Conservation (phyloP, 2,329 filamentous ascomycete genomes). For the Ascomycota sp. region DNA sequence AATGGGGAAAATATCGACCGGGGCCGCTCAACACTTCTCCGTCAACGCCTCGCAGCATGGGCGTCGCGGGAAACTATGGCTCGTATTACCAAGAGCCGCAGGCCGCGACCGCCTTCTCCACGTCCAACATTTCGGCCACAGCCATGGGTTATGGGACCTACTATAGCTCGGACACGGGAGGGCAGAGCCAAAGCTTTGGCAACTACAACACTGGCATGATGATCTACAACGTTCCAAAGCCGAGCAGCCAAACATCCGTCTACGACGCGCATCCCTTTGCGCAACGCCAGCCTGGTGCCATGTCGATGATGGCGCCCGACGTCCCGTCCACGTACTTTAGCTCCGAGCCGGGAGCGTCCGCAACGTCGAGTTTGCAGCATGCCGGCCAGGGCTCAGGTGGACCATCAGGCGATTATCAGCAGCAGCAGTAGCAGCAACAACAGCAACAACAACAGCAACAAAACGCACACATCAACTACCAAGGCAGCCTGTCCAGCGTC, state of each 20-base stretch:
- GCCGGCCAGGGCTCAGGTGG: constrained; percentile 24
- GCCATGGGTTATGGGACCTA: constrained; percentile 39
- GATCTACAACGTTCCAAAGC: constrained; percentile 60
- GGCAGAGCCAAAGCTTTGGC: constrained; percentile 31
- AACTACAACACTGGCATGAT: constrained; percentile 44
- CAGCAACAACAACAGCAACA: constrained; percentile 22
- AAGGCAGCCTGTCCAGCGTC: constrained; percentile 24
- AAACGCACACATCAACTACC: constrained; percentile 41
- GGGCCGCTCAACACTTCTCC: constrained; percentile 28
- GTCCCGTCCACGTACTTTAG: constrained; percentile 51
- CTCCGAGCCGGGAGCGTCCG: constrained; percentile 21
- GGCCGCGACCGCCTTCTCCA: constrained; percentile 25
- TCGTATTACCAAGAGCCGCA: constrained; percentile 37
- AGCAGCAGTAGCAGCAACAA: constrained; percentile 19
- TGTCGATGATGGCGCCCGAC: constrained; percentile 42
- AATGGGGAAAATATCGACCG: constrained; percentile 23
- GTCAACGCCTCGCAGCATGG: constrained; percentile 27
- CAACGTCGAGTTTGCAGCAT: constrained; percentile 31
- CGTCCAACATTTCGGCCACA: constrained; percentile 34
- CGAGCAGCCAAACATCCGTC: constrained; percentile 38
- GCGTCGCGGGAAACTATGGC: constrained; percentile 34
- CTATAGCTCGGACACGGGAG: constrained; percentile 42
- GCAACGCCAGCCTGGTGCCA: constrained; percentile 52
- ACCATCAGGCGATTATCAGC: constrained; percentile 45
- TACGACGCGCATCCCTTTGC: constrained; percentile 66